Evolutionary conservation across 2,329 filamentous ascomycete species (phyloP), one percentile per base, ranked within the genome.

Genomic region (Reticulascus tulasneorum): DNA sequence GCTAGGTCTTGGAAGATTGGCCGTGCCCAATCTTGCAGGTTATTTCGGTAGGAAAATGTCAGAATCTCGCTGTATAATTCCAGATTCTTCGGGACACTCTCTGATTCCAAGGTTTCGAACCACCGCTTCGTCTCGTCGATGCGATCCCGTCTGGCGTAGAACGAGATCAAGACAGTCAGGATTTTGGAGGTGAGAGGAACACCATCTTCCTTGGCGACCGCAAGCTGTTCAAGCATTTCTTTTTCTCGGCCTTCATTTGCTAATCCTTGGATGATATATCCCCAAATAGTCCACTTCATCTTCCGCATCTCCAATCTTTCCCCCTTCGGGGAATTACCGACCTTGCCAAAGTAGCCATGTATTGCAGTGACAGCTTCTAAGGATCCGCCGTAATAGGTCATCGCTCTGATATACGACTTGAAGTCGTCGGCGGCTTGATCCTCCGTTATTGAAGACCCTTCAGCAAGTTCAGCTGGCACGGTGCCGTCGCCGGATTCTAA

Each of bases 51-150:
- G 34, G 78, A 80, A 47, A 82, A 79, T 25, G 67, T 67, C 23
- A 86, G 59, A n/a, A 84, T 58, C 25, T 70, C 69, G 31, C 64
- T 58, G 45, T 79, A 74, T n/a, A n/a, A n/a, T n/a, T n/a, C n/a
- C n/a, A n/a, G n/a, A n/a, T n/a, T n/a, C n/a, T n/a, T n/a, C n/a
- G n/a, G n/a, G n/a, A n/a, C n/a, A n/a, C n/a, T n/a, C n/a, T n/a
- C n/a, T n/a, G n/a, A n/a, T n/a, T n/a, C n/a, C n/a, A n/a, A n/a
- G 1, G 77, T 67, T 16, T 72, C 61, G 49, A 84, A 89, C 77
- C 88, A 87, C 10, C 66, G 55, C 51, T 84, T 81, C 4, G 81
- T 81, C 42, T 77, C 73, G n/a, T 68, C 56, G 5, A 83, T 53
- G 29, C 78, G 65, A 46, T 80, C 64, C 28, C 67, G 69, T 10